Conservation (phyloP, 805 yeast species). For the Kodamaea fukazawae region DNA sequence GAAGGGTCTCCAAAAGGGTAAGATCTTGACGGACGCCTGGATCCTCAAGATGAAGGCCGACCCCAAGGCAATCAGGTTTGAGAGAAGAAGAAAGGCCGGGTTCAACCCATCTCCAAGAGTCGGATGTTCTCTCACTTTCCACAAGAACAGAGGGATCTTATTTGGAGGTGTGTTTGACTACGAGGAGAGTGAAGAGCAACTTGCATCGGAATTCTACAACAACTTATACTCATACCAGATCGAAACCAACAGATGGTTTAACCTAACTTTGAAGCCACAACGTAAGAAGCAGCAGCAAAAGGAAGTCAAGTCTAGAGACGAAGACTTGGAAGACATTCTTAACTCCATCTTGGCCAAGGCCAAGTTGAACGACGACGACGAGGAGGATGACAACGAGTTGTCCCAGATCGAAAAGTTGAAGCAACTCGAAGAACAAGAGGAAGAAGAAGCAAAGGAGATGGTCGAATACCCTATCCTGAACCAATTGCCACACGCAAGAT, state of each 20-base stretch:
- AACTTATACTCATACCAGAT: slow-evolving; percentile 76
- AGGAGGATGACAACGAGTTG: slow-evolving; percentile 33
- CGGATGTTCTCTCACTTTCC: slow-evolving; percentile 88
- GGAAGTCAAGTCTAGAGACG: slow-evolving; percentile 60
- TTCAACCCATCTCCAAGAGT: slow-evolving; percentile 90
- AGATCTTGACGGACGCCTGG: slow-evolving; percentile 86
- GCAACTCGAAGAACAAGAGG: slow-evolving; percentile 38
- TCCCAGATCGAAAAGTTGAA: slow-evolving; percentile 37
- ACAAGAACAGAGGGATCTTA: slow-evolving; percentile 86
- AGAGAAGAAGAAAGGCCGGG: slow-evolving; percentile 84
- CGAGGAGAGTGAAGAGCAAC: slow-evolving; percentile 91
- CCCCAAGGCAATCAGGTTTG: slow-evolving; percentile 76
- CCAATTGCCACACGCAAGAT: slow-evolving; percentile 82
- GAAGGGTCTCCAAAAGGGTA: slow-evolving; percentile 87
- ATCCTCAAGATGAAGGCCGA: slow-evolving; percentile 81
- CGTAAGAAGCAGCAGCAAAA: slow-evolving; percentile 48
- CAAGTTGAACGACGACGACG: slow-evolving; percentile 59
- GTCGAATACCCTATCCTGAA: slow-evolving; percentile 55
- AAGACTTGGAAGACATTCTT: slow-evolving; percentile 78
- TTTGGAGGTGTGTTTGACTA: slow-evolving; percentile 96
- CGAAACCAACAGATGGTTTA: slow-evolving; percentile 87
- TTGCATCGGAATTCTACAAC: slow-evolving; percentile 82
- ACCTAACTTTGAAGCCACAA: slow-evolving; percentile 59
- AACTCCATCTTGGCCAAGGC: slow-evolving; percentile 72
- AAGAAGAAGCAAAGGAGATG: slow-evolving; percentile 35